Conservation (phyloP, 352 stramenopile genomes). For the Phytophthora melonis region DNA sequence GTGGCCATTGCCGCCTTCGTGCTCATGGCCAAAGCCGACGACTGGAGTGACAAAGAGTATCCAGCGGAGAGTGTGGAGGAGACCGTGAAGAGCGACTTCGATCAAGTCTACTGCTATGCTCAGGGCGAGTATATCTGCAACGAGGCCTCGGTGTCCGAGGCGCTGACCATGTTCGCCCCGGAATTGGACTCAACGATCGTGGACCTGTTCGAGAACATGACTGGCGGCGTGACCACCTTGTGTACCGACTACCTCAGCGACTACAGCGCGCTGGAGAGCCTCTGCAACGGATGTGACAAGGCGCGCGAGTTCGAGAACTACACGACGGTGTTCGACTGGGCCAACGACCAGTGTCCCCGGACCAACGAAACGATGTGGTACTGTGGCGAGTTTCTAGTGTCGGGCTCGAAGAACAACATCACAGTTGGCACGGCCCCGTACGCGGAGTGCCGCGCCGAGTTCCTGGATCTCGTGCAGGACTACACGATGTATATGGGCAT, state of each 20-base stretch:
- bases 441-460: slow-evolving; percentile 53
- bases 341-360: slow-evolving; percentile 78
- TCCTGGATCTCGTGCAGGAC: slow-evolving; percentile 55
- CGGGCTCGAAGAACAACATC: slow-evolving; percentile 32
- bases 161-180: slow-evolving; percentile 58
- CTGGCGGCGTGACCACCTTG: slow-evolving; percentile 63
- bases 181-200: slow-evolving; percentile 39
- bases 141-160: slow-evolving; percentile 51
- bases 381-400: slow-evolving; percentile 66
- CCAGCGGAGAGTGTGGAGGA: slow-evolving; percentile 59
- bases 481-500: slow-evolving; percentile 50
- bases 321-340: slow-evolving; percentile 80
- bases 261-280: slow-evolving; percentile 45
- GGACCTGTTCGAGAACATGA: slow-evolving; percentile 44
- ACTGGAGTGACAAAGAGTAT: slow-evolving; percentile 59
- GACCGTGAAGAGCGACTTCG: slow-evolving; percentile 62
- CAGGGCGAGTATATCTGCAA: slow-evolving; percentile 81
- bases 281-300: slow-evolving; percentile 61
- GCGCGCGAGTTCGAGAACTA: slow-evolving; percentile 73
- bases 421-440: slow-evolving; percentile 56
- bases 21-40: slow-evolving; percentile 46
- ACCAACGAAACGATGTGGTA: slow-evolving; percentile 61
- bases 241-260: slow-evolving; percentile 56
- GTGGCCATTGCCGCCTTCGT: slow-evolving; percentile 60
- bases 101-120: slow-evolving; percentile 77